phyloP scores from a whole-genome alignment of 495 filamentous ascomycete species.

The Trichoderma orchidacearum region DNA sequence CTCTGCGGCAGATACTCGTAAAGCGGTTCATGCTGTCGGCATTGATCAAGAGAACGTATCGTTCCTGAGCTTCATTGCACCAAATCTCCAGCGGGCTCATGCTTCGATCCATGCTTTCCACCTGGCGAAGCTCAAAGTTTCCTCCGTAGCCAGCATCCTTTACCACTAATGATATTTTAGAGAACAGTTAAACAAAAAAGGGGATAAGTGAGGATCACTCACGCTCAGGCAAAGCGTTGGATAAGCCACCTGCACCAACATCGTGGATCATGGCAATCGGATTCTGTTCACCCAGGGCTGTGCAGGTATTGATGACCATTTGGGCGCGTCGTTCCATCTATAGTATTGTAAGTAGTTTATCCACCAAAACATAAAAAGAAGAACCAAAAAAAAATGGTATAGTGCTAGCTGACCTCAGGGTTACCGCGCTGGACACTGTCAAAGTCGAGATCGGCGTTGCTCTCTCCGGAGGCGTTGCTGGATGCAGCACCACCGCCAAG shows the following conservation, averaged over 20 bases:
- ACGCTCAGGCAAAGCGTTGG: conserved; percentile 54
- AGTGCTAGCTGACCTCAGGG: conserved; percentile 46
- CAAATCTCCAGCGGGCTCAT: conserved; percentile 95
- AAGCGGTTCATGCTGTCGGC: conserved; percentile 70
- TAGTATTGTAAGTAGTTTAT: neutral
- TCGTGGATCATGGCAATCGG: conserved; percentile 96
- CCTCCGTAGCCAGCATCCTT: conserved; percentile 83
- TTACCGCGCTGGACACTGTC: conserved; percentile 92
- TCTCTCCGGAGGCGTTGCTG: conserved; percentile 77
- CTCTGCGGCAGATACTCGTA: conserved; percentile 65
- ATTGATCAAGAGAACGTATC: conserved; percentile 80
- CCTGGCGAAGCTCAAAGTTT: conserved; percentile 77
- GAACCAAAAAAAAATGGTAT: neutral
- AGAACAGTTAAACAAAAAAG: conserved; percentile 18
- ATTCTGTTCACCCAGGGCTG: conserved; percentile 65
- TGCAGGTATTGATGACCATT: conserved; percentile 91
- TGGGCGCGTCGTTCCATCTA: conserved; percentile 80
- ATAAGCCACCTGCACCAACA: conserved; percentile 88
- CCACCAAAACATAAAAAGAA: neutral
- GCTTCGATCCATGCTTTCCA: conserved; percentile 76
- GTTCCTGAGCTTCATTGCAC: conserved; percentile 94
- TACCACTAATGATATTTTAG: conserved; percentile 47
- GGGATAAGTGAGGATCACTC: neutral
- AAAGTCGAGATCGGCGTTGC: conserved; percentile 82
- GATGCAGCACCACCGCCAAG: conserved; percentile 91